phyloP scores from a whole-genome alignment of 495 filamentous ascomycete species.

The Penicillium herquei region DNA sequence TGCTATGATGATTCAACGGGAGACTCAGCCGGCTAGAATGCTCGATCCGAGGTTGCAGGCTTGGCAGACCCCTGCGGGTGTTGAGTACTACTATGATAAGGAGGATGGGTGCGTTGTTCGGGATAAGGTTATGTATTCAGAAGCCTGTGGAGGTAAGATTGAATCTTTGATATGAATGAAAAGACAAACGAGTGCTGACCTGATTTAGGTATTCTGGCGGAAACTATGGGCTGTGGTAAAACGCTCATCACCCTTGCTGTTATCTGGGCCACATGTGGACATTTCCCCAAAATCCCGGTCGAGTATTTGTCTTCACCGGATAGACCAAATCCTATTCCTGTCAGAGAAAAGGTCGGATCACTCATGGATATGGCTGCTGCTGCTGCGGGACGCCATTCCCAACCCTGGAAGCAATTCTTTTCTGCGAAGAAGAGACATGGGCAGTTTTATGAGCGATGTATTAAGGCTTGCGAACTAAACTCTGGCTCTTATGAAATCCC shows the following conservation, averaged over 20 bases:
- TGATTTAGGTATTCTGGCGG: constrained; percentile 39
- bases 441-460: constrained; percentile 44
- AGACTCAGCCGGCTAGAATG: constrained; percentile 60
- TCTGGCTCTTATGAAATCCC: constrained; percentile 55
- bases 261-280: constrained; percentile 74
- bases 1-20: constrained; percentile 82
- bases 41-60: constrained; percentile 71
- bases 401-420: constrained; percentile 62
- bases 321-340: constrained; percentile 30
- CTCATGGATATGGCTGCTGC: constrained; percentile 73
- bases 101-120: constrained; percentile 58
- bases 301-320: constrained; percentile 44
- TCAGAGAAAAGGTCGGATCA: constrained; percentile 47
- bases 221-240: constrained; percentile 78
- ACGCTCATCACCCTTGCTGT: constrained; percentile 83
- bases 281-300: constrained; percentile 64
- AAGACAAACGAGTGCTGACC: neutral
- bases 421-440: constrained; percentile 42
- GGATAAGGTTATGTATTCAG: constrained; percentile 69
- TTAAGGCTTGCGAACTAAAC: constrained; percentile 53
- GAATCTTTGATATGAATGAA: neutral
- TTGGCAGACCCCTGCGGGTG: constrained; percentile 56
- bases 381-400: constrained; percentile 57
- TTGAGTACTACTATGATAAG: constrained; percentile 70
- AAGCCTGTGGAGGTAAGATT: constrained; percentile 63